Conservation (phyloP, 2,329 filamentous ascomycete genomes). For the Neoarthrinium moseri region DNA sequence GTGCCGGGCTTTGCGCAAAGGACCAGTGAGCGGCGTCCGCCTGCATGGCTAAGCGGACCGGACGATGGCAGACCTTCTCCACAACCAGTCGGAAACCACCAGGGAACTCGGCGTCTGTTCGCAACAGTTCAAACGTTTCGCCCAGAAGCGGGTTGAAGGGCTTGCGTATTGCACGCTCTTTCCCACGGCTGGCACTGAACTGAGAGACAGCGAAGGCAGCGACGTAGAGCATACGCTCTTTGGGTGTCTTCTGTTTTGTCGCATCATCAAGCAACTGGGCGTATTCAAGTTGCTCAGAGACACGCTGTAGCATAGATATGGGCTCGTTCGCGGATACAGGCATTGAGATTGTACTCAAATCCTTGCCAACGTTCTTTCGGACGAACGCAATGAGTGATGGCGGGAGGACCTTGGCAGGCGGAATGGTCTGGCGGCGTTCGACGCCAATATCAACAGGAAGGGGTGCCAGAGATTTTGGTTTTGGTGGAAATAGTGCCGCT, state of each 20-base stretch:
- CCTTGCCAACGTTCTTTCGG: conserved; percentile 96
- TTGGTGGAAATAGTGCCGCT: conserved; percentile 71
- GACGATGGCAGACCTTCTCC: conserved; percentile 92
- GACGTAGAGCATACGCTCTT: conserved; percentile 78
- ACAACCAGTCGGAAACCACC: conserved; percentile 86
- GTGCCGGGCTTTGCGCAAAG: conserved; percentile 81
- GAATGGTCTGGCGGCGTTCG: conserved; percentile 67
- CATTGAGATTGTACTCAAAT: conserved; percentile 95
- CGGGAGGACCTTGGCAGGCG: conserved; percentile 72
- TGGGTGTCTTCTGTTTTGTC: conserved; percentile 55
- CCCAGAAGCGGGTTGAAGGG: conserved; percentile 97
- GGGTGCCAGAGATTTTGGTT: conserved; percentile 73
- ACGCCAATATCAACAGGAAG: conserved; percentile 69
- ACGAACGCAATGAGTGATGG: conserved; percentile 93
- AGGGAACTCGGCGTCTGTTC: conserved; percentile 71
- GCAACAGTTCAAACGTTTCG: conserved; percentile 90
- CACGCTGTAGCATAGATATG: conserved; percentile 79
- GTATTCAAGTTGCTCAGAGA: conserved; percentile 91
- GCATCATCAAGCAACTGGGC: conserved; percentile 79
- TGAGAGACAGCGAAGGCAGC: conserved; percentile 88
- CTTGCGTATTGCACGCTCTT: conserved; percentile 90
- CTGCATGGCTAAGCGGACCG: conserved; percentile 89
- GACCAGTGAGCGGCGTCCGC: conserved; percentile 86
- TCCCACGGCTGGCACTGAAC: conserved; percentile 78
- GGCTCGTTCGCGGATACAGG: conserved; percentile 96